Conservation (phyloP, 2,329 filamentous ascomycete genomes). For the Dactylellina sp. region DNA sequence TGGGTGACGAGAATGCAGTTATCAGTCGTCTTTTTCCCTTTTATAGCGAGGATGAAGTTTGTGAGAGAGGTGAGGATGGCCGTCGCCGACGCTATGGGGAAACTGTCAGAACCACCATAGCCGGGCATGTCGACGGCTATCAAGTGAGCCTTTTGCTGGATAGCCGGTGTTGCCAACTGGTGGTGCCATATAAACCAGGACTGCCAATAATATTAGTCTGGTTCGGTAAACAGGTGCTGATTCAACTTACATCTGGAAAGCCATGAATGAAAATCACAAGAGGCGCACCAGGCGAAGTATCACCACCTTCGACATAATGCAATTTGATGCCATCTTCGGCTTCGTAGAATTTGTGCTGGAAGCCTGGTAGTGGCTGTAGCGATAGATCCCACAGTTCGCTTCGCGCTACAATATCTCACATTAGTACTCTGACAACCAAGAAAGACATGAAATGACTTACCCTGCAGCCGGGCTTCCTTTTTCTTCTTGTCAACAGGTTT, state of each 20-base stretch:
- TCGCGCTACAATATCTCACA: slow-evolving; percentile 17
- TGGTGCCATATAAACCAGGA: slow-evolving; percentile 56
- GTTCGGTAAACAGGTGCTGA: not conserved
- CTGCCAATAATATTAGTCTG: slow-evolving; percentile 9
- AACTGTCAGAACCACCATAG: slow-evolving; percentile 44
- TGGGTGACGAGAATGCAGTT: slow-evolving; percentile 50
- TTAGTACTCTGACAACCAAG: not conserved
- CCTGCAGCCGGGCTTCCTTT: slow-evolving; percentile 41
- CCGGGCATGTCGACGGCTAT: slow-evolving; percentile 53
- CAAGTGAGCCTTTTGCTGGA: slow-evolving; percentile 51
- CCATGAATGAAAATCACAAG: slow-evolving; percentile 50
- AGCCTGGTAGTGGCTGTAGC: slow-evolving; percentile 47
- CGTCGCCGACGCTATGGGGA: slow-evolving; percentile 30
- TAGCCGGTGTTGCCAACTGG: slow-evolving; percentile 37
- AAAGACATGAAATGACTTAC: slow-evolving; percentile 10
- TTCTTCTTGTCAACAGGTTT: slow-evolving; percentile 49
- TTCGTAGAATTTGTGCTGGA: slow-evolving; percentile 47
- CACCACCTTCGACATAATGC: slow-evolving; percentile 52
- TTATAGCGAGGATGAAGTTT: slow-evolving; percentile 44
- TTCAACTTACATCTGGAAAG: slow-evolving; percentile 52
- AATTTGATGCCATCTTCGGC: slow-evolving; percentile 40
- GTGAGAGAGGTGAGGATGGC: slow-evolving; percentile 32
- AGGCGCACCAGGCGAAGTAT: slow-evolving; percentile 37
- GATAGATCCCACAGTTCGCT: slow-evolving; percentile 53
- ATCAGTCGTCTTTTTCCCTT: slow-evolving; percentile 45